Evolutionary conservation across 140 eudicot genomes (phyloP).

Genomic region (Ambrosia hybrid): DNA sequence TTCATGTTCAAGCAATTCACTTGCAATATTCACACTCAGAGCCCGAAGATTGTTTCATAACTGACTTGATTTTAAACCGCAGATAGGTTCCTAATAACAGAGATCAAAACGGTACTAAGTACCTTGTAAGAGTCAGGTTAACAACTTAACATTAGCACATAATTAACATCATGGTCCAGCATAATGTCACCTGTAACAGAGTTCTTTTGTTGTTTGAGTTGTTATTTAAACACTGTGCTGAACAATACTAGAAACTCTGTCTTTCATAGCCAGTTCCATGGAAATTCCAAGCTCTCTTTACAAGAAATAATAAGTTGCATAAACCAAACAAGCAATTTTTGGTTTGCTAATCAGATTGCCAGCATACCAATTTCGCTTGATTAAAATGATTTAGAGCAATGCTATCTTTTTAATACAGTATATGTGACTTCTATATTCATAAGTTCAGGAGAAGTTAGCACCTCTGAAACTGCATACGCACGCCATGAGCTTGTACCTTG

Average conservation of each 20-base stretch:
- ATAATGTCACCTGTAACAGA: constrained; percentile 63
- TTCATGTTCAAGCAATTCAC: constrained; percentile 69
- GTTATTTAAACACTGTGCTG: constrained; percentile 97
- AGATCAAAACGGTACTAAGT: neutral
- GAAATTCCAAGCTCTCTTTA: constrained; percentile 76
- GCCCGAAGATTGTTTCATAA: constrained; percentile 68
- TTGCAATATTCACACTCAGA: constrained; percentile 35
- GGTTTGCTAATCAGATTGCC: no score
- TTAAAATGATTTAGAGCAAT: neutral
- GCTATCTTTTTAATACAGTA: neutral
- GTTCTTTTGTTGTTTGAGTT: constrained; percentile 94
- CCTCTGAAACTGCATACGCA: no score
- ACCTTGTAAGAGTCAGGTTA: neutral
- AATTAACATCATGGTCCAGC: neutral
- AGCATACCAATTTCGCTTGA: neutral
- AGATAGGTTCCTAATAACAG: constrained; percentile 75
- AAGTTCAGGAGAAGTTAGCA: no score
- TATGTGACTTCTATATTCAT: neutral
- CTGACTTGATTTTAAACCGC: constrained; percentile 73
- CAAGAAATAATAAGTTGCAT: constrained; percentile 19
- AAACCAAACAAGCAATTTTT: no score
- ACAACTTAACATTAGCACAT: constrained; percentile 1
- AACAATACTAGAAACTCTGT: constrained; percentile 72
- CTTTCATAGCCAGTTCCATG: constrained; percentile 90
- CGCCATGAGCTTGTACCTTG: no score